Evolutionary conservation across 345 rosid species (phyloP), one percentile per base, ranked within the genome.

Genomic region (Mercurialis annua): DNA sequence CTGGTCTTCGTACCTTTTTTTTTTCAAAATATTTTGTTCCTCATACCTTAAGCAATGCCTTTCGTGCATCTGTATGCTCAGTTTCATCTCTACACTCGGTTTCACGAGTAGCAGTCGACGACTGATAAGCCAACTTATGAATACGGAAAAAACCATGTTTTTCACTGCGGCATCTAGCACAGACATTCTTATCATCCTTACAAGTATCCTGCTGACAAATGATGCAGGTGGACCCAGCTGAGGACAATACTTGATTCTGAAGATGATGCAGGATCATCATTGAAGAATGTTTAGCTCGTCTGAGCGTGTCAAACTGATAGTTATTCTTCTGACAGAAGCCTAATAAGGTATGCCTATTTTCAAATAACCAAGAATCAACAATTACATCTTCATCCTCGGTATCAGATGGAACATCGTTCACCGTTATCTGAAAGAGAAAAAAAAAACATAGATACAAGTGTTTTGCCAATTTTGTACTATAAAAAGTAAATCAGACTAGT

Each of bases 191-290:
- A 12, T 67, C 15, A 49, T 15, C 26, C 10, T 36, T 54, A 55
- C 59, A 51, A 24, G 73, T 70, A 52, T 80, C 78, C 63, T 78
- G 78, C 14, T 68, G 60, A 73, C 88, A 86, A 65, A 72, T 44
- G 62, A 62, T 71, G 67, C 90, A 88, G 30, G 47, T 38, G 30
- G 64, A 30, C 58, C 50, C 68, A 40, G 47, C 23, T 11, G 54
- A 26, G 7, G 65, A 61, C 42, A 59, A 18, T 17, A 14, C 68
- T 64, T 75, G 78, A 62, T 67, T 71, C 58, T 70, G 78, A 44
- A 85, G 88, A 67, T 81, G 76, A 76, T 88, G 74, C 31, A 91
- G 80, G 75, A 88, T 79, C 92, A 87, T 85, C 91, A 88, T 88
- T 2, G 91, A 82, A 24, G 97, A 85, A 77, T 84, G 67, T 77